These are phyloP conservation scores for Aschersonia sp. DNA, from an alignment of 2,329 filamentous ascomycete genomes.

Conservation along the genomic window DNA sequence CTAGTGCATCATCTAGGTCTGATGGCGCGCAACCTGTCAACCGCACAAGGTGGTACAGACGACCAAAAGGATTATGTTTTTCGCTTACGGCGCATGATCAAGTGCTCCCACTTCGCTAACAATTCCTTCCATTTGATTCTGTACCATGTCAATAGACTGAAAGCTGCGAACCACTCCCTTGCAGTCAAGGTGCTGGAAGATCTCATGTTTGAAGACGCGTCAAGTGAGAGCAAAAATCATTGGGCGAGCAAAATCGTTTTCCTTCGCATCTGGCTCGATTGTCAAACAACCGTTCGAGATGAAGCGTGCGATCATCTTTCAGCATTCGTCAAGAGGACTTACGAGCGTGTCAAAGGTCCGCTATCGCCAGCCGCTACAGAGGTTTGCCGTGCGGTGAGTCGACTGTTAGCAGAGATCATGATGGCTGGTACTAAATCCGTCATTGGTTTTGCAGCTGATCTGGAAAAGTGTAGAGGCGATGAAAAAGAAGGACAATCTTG, in stretches of 20 bases:
- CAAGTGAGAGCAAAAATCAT: slow-evolving; percentile 29
- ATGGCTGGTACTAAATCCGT: slow-evolving; percentile 4
- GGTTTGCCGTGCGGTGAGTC: slow-evolving; percentile 49
- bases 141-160: slow-evolving; percentile 52
- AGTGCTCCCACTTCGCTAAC: slow-evolving; percentile 43
- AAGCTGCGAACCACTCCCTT: slow-evolving; percentile 33
- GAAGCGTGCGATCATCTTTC: slow-evolving; percentile 10
- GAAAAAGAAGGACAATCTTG: slow-evolving; percentile 36
- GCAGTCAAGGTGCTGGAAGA: slow-evolving; percentile 43
- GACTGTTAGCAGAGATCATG: background rate
- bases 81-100: slow-evolving; percentile 48
- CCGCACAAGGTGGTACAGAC: slow-evolving; percentile 54
- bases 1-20: slow-evolving; percentile 2
- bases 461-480: slow-evolving; percentile 64
- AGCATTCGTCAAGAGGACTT: slow-evolving; percentile 18
- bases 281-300: slow-evolving; percentile 24
- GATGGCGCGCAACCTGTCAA: slow-evolving; percentile 23
- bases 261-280: slow-evolving; percentile 52
- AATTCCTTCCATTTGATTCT: slow-evolving; percentile 51
- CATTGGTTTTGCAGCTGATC: slow-evolving; percentile 39
- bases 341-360: slow-evolving; percentile 25
- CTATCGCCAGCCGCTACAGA: slow-evolving; percentile 48
- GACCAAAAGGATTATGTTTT: slow-evolving; percentile 31
- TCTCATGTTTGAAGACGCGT: slow-evolving; percentile 44
- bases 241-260: slow-evolving; percentile 61